Evolutionary conservation across 257 asterid species (phyloP), one percentile per base, ranked within the genome.

Genomic region (Penstemon eatonii): DNA sequence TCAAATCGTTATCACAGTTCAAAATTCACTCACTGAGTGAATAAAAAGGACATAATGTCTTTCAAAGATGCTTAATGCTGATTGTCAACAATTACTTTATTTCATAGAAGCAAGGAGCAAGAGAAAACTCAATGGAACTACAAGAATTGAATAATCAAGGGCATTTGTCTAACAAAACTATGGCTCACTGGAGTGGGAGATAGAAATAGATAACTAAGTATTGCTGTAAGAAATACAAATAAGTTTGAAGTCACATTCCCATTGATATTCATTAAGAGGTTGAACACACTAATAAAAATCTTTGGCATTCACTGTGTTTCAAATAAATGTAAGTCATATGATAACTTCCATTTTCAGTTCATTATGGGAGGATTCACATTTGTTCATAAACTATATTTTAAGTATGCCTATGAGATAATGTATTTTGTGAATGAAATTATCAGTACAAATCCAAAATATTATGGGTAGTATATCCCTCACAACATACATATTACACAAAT

Each of bases 1-100:
- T 54, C n/a, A 40, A 66, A 45, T 39, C 46, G 8, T 47, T 5
- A 58, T 68, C 46, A n/a, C 47, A 57, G 44, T 65, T 37, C 49
- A 5, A 49, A 57, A 46, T 40, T 37, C 12, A 60, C 18, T 12
- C 7, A 15, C 18, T 45, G 73, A 45, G 37, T 8, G 36, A 57
- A 19, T 6, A n/a, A 7, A 7, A 6, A 9, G n/a, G 38, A 68
- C 10, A 19, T 4, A 37, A 58, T 12, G 25, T 50, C 60, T 25
- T 25, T 12, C 5, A n/a, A 8, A 49, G 57, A 5, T 1, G 18
- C 57, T 51, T 39, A 12, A n/a, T 60, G 65, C 45, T 40, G 7
- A 25, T 25, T 25, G 33, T 25, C 33, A 51, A 36, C 36, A n/a
- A 49, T 49, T n/a, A 18, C 5, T n/a, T 4, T 11, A 11, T 65